Evolutionary conservation across 2,329 filamentous ascomycete species (phyloP).

Genomic region (Aspergillus sergii): DNA sequence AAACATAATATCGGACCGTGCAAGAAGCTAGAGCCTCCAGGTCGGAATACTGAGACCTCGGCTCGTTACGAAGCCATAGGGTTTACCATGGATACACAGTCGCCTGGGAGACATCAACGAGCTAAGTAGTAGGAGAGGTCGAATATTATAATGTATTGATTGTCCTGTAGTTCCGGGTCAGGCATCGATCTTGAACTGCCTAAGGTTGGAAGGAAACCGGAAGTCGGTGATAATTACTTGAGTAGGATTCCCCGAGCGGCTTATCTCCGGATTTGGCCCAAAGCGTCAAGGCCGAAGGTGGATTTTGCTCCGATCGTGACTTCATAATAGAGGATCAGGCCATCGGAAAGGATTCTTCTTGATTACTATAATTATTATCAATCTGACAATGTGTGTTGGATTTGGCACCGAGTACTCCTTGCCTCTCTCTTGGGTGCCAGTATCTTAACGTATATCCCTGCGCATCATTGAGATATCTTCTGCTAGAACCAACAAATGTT

Average conservation of each 20-base stretch:
- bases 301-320: neutral
- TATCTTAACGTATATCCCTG: neutral
- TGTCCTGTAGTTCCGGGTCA: neutral
- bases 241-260: neutral
- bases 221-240: neutral
- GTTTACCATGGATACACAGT: no score
- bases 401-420: neutral
- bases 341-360: neutral
- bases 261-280: neutral
- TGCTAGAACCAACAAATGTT: neutral
- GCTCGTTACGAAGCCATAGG: no score
- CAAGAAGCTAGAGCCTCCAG: neutral
- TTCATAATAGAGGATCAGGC: slow-evolving; percentile 1
- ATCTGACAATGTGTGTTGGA: neutral
- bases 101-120: no score
- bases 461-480: neutral
- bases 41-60: neutral
- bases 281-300: neutral
- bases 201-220: neutral
- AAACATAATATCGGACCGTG: neutral
- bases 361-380: neutral
- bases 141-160: no score
- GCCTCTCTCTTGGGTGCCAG: no score
- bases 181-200: neutral
- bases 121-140: no score